Conservation (phyloP, 805 yeast species). For the Wickerhamomyces silvicola region DNA sequence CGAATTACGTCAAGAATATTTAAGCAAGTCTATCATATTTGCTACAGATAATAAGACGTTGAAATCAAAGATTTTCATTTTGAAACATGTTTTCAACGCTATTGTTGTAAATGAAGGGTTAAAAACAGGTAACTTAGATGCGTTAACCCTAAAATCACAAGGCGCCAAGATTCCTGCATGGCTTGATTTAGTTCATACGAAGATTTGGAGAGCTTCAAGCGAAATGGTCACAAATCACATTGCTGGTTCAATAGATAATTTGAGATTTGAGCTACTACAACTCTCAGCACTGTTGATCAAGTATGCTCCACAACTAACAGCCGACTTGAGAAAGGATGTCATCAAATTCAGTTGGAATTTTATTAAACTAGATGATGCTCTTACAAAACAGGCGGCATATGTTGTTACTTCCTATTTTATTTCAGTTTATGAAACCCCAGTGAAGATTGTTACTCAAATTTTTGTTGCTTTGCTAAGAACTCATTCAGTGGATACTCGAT, state of each 20-base stretch:
- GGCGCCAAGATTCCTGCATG: slow-evolving; percentile 40
- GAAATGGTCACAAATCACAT: slow-evolving; percentile 45
- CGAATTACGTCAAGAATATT: slow-evolving; percentile 40
- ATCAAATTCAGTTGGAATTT: slow-evolving; percentile 94
- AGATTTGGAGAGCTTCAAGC: slow-evolving; percentile 67
- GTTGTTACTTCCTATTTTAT: slow-evolving; percentile 83
- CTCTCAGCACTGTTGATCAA: slow-evolving; percentile 71
- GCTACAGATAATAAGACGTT: slow-evolving; percentile 40
- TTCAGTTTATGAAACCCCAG: slow-evolving; percentile 80
- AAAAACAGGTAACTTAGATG: slow-evolving; percentile 39
- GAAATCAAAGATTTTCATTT: slow-evolving; percentile 53
- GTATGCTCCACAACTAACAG: slow-evolving; percentile 53
- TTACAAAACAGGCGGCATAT: slow-evolving; percentile 89
- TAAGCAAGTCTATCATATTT: slow-evolving; percentile 45
- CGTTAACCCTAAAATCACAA: slow-evolving; percentile 32
- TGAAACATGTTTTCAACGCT: slow-evolving; percentile 59
- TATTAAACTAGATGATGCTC: slow-evolving; percentile 79
- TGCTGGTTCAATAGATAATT: slow-evolving; percentile 67
- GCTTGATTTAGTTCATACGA: slow-evolving; percentile 55
- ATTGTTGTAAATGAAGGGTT: slow-evolving; percentile 58
- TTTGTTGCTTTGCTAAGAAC: slow-evolving; percentile 85
- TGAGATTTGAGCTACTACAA: slow-evolving; percentile 73
- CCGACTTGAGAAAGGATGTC: slow-evolving; percentile 69
- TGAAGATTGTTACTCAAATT: slow-evolving; percentile 82
- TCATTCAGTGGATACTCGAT: slow-evolving; percentile 78